Evolutionary conservation across 1,139 yeast species (phyloP), one percentile per base, ranked within the genome.

Genomic region (Pichia sp.): DNA sequence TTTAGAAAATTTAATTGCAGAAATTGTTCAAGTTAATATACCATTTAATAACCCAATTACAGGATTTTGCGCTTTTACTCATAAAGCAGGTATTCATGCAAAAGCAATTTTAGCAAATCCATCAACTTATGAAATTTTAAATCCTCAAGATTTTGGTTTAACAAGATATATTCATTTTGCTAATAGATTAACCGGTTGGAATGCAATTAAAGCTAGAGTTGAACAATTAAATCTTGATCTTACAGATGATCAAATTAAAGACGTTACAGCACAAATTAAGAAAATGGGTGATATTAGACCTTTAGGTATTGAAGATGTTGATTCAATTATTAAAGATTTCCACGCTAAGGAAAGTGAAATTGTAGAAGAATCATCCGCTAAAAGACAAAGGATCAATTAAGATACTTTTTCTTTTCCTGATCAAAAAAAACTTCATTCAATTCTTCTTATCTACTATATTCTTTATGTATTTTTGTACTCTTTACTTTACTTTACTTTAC

Each of bases 151-250:
- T 61, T 76, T 76, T 51, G 81, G 81, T 35, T 67, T 76, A 51
- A 70, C 78, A 16, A 67, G 81, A 57, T 76, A 76, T 57, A 75
- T 76, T 51, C 80, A 76, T 58, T 76, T 76, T 55, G 80, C 81
- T 50, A 75, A 75, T 64, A 65, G 80, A 56, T 68, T 76, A 59
- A 76, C 81, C 12, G 81, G 81, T 36, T 76, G 68, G 82, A 76
- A 76, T 56, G 83, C 82, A 37, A 78, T 78, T 62, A 78, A 78
- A 63, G 72, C 80, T 24, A 71, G 83, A 67, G 82, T 78, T 44
- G 82, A 78, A 59, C 83, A 78, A 58, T 71, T 78, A 65, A 77
- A 78, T 61, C 69, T 78, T 63, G 69, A 74, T 54, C 69, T 78
- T 58, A 65, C 77, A 39, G 81, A 76, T 54, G 79, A 72, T 46